Base-by-base conservation (phyloP, 2,329 filamentous ascomycete species). In the Dryadomyces quercus-mongolicae region DNA sequence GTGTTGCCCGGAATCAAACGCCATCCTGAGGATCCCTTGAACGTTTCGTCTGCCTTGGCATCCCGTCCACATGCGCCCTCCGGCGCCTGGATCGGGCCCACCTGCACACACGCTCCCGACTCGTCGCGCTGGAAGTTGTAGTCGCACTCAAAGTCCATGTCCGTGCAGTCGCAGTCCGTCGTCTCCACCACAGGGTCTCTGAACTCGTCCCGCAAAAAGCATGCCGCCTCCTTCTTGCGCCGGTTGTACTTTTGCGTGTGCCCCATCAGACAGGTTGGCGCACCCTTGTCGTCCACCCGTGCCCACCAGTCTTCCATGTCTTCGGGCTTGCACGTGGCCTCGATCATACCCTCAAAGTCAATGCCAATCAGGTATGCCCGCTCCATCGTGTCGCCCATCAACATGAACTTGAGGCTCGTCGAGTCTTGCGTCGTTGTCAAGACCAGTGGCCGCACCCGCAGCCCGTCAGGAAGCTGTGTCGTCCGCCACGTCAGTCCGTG, bases 231-330 rank as follows among this genome's bases (percentile, higher is more conserved):
- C 66, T 89, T 86, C 74, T 94, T 97, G 62, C 93, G 84, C 59
- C 93, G 82, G 54, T 75, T 78, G 69, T 86, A 98, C 58, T 80
- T 88, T 66, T 97, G 92, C 63, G 85, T 95, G 66, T 95, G 91
- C 20, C 93, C 93, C 92, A 98, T 97, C 60, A 98, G 74, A 67
- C 93, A 98, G 51, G 84, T 88, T 2, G 91, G 79, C 52, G 95
- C 79, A 36, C 86, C 86, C 21, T 95, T 79, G 34, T 86, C 79
- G 64, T 95, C 85, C 42, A 87, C 77, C 16, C 91, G 83, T 22
- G 93, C 93, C 60, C 82, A 81, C 93, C 93, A 98, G 53, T 85
- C 78, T 64, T 96, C 90, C 69, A 96, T 85, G 62, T 95, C 88
- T 40, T 80, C 74, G 43, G 85, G 77, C 53, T 76, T 78, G 70